Conservation (phyloP, 2,329 filamentous ascomycete species). For the Calonectria leucothoes region DNA sequence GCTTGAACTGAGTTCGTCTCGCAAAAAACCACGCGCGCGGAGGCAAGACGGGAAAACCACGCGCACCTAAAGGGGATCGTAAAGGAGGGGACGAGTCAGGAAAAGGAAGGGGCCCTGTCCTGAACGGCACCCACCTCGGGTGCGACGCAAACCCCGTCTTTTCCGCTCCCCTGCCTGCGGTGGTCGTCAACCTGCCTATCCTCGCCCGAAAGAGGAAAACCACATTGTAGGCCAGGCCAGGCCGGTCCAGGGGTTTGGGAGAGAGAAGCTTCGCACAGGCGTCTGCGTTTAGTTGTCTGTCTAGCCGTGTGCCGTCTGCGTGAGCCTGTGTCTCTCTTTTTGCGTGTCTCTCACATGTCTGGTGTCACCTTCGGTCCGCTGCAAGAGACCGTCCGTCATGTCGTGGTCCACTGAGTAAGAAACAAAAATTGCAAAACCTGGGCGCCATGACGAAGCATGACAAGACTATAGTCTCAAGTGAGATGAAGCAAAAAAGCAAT, state of each 20-base stretch:
- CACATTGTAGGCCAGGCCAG: too few relatives aligned
- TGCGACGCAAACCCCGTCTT: slow-evolving; percentile 7
- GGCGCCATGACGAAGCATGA: neutral
- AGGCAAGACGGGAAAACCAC: neutral
- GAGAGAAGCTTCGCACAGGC: neutral
- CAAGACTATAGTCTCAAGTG: neutral
- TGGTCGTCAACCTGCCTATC: neutral
- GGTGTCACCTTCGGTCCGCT: neutral
- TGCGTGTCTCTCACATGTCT: neutral
- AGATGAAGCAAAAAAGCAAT: neutral
- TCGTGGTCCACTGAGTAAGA: too few relatives aligned
- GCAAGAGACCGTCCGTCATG: too few relatives aligned
- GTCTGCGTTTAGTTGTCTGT: too few relatives aligned
- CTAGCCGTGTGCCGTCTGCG: neutral
- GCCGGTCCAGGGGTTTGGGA: neutral
- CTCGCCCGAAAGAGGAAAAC: neutral
- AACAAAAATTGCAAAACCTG: too few relatives aligned
- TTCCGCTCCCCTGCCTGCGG: neutral
- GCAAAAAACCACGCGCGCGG: neutral
- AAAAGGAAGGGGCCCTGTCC: neutral
- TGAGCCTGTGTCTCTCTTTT: neutral
- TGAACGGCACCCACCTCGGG: neutral
- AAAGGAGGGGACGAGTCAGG: neutral
- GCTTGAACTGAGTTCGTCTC: neutral
- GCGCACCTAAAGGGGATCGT: neutral